Percentiles rank a stretch among this genome's conserved stretches.
Evolutionary conservation across 495 filamentous ascomycete genomes (phyloP).

Genomic region (Hypoxylon crocopeplum): DNA sequence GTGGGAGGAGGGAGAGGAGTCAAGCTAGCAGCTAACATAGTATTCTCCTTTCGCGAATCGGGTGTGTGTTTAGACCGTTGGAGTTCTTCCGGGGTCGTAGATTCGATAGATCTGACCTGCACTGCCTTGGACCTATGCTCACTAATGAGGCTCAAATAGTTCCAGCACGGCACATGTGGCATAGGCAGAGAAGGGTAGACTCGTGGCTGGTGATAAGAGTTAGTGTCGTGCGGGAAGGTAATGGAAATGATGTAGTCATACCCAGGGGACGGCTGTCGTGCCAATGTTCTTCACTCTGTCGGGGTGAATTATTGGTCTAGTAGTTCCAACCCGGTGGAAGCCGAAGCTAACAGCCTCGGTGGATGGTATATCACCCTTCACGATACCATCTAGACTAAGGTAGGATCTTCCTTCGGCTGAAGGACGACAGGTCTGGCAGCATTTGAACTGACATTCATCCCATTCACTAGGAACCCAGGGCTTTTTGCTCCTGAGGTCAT

Average conservation of each 20-base stretch:
- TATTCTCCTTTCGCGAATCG: not conserved
- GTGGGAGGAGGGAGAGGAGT: slow-evolving; percentile 27
- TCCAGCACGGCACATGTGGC: not conserved
- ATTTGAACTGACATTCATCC: slow-evolving; percentile 57
- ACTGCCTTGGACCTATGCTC: not conserved
- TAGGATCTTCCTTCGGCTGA: slow-evolving; percentile 52
- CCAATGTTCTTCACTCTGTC: slow-evolving; percentile 46
- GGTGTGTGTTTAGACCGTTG: not conserved
- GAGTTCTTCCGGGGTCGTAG: not conserved
- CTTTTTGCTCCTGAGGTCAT: slow-evolving; percentile 18
- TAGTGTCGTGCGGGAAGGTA: slow-evolving; percentile 2
- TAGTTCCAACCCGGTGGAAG: slow-evolving; percentile 38
- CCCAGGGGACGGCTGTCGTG: slow-evolving; percentile 43
- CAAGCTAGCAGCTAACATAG: slow-evolving; percentile 11
- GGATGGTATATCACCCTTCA: slow-evolving; percentile 51
- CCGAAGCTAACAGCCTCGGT: slow-evolving; percentile 52
- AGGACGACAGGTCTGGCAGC: slow-evolving; percentile 60
- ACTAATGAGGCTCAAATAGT: not conserved
- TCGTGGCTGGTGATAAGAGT: slow-evolving; percentile 5
- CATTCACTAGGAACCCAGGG: slow-evolving; percentile 49
- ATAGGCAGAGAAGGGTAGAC: not conserved
- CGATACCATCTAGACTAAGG: slow-evolving; percentile 57
- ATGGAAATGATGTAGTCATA: slow-evolving; percentile 26
- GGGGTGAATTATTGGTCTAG: slow-evolving; percentile 42
- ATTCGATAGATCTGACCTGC: not conserved